These are phyloP conservation scores for Gleditsia sinensis DNA, from an alignment of 306 rosid genomes.

Conservation along the genomic window DNA sequence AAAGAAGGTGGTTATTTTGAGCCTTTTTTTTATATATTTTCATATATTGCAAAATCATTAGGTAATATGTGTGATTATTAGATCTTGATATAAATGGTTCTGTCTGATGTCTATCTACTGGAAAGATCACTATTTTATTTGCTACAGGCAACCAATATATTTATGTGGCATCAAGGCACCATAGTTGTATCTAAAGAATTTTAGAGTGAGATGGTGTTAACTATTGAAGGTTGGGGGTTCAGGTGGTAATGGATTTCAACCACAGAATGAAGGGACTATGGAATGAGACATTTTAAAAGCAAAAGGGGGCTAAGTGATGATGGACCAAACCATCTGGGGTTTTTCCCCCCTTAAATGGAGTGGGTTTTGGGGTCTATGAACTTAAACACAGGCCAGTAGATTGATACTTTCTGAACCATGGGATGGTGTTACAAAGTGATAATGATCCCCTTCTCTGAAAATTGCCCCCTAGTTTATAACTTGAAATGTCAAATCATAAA, in stretches of 20 bases:
- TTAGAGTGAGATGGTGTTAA: neutral
- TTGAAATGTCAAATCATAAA: neutral
- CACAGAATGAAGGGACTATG: neutral
- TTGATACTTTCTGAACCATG: neutral
- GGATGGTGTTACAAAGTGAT: neutral
- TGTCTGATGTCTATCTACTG: conserved; percentile 1
- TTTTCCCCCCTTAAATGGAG: neutral
- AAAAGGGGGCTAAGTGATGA: neutral
- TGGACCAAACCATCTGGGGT: neutral
- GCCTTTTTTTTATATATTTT: neutral
- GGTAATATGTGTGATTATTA: neutral
- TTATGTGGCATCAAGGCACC: neutral
- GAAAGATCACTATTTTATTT: neutral
- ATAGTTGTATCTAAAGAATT: neutral
- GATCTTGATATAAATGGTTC: neutral
- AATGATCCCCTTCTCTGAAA: neutral
- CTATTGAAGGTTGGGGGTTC: neutral
- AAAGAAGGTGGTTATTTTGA: neutral
- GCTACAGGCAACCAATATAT: neutral
- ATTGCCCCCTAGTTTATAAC: neutral
- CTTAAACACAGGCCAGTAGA: neutral
- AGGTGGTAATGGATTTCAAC: neutral
- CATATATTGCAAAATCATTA: neutral
- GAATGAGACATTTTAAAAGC: neutral
- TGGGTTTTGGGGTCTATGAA: neutral